These are phyloP conservation scores for Pestalotiopsis sp. DNA, from an alignment of 2,329 filamentous ascomycete species.

Conservation along the genomic window DNA sequence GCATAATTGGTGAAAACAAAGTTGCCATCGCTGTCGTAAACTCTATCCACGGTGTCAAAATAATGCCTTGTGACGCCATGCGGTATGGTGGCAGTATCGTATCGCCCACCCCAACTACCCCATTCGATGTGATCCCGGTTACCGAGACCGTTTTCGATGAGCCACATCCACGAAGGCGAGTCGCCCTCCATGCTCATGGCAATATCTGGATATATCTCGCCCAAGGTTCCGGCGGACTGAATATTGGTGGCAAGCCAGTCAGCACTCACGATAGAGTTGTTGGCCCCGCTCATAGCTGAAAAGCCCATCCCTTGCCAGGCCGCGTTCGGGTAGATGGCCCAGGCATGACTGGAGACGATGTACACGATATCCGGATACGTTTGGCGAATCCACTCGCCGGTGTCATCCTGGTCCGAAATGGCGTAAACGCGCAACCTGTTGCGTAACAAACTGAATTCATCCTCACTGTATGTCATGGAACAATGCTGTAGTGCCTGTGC, in stretches of 20 bases:
- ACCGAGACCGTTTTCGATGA: conserved; percentile 45
- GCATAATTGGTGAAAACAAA: conserved; percentile 17
- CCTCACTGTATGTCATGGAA: conserved; percentile 29
- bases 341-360: conserved; percentile 50
- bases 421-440: conserved; percentile 41
- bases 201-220: conserved; percentile 40
- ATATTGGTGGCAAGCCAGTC: conserved; percentile 52
- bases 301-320: conserved; percentile 57
- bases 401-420: conserved; percentile 55
- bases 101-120: conserved; percentile 46
- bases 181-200: conserved; percentile 49
- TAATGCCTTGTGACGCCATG: neutral
- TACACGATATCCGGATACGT: conserved; percentile 50
- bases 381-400: conserved; percentile 49
- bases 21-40: neutral
- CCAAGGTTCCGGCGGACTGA: conserved; percentile 38
- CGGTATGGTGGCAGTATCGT: conserved; percentile 18
- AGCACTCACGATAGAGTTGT: conserved; percentile 34
- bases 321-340: conserved; percentile 53
- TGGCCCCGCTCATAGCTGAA: neutral
- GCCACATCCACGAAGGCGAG: conserved; percentile 43
- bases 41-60: neutral
- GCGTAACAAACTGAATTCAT: conserved; percentile 24
- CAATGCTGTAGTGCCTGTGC: conserved; percentile 46
- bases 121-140: conserved; percentile 42